Evolutionary conservation across 2,329 filamentous ascomycete species (phyloP).

Genomic region (Cryoendolithus antarcticus): DNA sequence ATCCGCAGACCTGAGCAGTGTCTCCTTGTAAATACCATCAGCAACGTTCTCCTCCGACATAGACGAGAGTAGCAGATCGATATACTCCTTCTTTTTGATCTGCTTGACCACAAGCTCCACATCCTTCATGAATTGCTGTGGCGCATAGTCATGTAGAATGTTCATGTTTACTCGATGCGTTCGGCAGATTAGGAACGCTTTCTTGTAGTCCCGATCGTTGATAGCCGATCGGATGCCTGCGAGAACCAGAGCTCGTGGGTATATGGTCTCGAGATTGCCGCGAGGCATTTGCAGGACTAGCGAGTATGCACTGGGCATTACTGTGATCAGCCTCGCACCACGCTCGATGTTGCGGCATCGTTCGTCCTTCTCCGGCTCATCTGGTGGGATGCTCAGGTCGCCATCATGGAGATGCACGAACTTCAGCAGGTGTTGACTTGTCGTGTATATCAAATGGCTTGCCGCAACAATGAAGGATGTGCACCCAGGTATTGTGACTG

Average conservation of each 20-base stretch:
- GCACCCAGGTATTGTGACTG: conserved; percentile 68
- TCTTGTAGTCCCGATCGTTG: conserved; percentile 65
- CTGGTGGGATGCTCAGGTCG: conserved; percentile 67
- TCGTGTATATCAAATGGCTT: conserved; percentile 81
- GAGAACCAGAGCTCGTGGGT: conserved; percentile 80
- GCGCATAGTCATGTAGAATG: conserved; percentile 87
- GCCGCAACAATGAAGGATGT: conserved; percentile 79
- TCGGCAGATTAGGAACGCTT: conserved; percentile 76
- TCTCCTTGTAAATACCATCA: conserved; percentile 86
- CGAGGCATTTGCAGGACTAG: conserved; percentile 89
- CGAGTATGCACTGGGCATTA: conserved; percentile 76
- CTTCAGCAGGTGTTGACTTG: conserved; percentile 82
- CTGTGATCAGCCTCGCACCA: conserved; percentile 73
- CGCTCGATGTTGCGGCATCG: conserved; percentile 85
- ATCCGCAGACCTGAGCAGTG: conserved; percentile 38
- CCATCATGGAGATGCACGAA: conserved; percentile 67
- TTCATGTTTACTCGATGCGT: conserved; percentile 97
- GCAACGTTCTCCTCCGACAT: conserved; percentile 72
- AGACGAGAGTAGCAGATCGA: conserved; percentile 67
- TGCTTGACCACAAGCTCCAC: conserved; percentile 71
- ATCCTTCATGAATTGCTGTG: conserved; percentile 67
- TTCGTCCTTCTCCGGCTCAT: conserved; percentile 87
- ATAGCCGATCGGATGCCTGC: conserved; percentile 77
- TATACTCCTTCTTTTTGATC: conserved; percentile 64
- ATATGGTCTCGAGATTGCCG: conserved; percentile 92